A percentile compares a stretch with the other conserved stretches of the same genome.
These are phyloP conservation scores for Spergularia bocconei DNA, from an alignment of 148 eudicot species.

Conservation along the genomic window DNA sequence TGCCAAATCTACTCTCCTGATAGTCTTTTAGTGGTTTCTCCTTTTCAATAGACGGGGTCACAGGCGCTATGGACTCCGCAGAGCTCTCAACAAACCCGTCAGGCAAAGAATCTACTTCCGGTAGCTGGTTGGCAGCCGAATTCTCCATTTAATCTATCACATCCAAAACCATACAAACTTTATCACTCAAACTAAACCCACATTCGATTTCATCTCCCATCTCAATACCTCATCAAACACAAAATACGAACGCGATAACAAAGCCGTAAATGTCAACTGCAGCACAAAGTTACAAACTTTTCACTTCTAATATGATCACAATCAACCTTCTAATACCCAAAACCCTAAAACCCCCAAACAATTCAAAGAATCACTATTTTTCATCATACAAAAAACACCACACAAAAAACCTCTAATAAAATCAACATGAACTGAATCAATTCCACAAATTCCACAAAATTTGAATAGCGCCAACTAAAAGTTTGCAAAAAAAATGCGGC, in stretches of 20 bases:
- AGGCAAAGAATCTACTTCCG: slow-evolving; percentile 80
- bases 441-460: background rate
- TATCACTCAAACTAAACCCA: background rate
- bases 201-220: background rate
- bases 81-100: slow-evolving; percentile 82
- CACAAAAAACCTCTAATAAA: background rate
- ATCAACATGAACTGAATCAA: background rate
- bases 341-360: background rate
- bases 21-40: slow-evolving; percentile 33
- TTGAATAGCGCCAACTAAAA: no score
- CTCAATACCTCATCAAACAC: background rate
- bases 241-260: background rate
- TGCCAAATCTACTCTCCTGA: slow-evolving; percentile 37
- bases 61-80: slow-evolving; percentile 40
- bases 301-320: background rate
- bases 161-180: background rate
- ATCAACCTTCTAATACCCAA: background rate
- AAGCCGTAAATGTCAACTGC: background rate
- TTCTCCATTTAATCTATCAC: slow-evolving; percentile 50
- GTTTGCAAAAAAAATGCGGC: background rate
- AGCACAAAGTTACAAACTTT: background rate
- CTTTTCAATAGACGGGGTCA: slow-evolving; percentile 36
- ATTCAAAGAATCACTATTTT: background rate
- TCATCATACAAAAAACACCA: background rate
- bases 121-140: slow-evolving; percentile 55